Base-by-base conservation (phyloP, 2,329 filamentous ascomycete genomes). In the Epichloe sibirici region DNA sequence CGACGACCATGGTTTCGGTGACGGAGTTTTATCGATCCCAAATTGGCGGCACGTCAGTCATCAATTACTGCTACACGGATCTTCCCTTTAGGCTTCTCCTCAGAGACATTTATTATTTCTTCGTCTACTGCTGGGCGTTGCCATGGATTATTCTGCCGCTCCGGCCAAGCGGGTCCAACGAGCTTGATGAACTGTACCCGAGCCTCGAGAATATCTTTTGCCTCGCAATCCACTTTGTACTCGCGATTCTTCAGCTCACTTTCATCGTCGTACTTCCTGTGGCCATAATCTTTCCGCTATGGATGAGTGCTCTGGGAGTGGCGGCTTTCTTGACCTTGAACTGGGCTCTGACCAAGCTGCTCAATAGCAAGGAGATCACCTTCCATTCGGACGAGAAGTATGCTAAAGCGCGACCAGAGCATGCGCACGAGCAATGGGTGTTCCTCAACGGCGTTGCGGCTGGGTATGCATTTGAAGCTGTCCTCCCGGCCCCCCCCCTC, bases 361-460 rank as follows among this genome's bases (percentile, higher is more conserved):
- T 78, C 35, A 84, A 84, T 57, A 74, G 79, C n/a, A 63, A 58
- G 6, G 62, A 67, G 3, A 67, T 72, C 48, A 70, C 71, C 3
- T 81, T 76, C 58, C 65, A 67, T 17, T 81, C 80, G 1, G 73
- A 79, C 43, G 69, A 74, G 2, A 69, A 76, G 51, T 81, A 77
- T 56, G 73, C 81, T 1, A 65, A 72, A 15, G 66, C 66, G 1
- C 64, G 66, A 17, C 71, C 72, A 0, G 72, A 78, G 57, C 75
- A 81, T 63, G 70, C 71, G 11, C 72, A 81, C 50, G 86, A 90
- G 67, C 77, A 83, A 60, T 91, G 87, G 87, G 74, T 90, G n/a
- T 90, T 86, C 62, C 66, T 90, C 49, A 90, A 90, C 61, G 87
- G 87, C 1, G 80, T 90, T 31, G 79, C 76, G 9, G 75, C 76